Percentiles rank a stretch among this genome's conserved stretches.
Conservation (phyloP, 1,284 basidiomycete genomes). For the Ceratobasidium sp. region DNA sequence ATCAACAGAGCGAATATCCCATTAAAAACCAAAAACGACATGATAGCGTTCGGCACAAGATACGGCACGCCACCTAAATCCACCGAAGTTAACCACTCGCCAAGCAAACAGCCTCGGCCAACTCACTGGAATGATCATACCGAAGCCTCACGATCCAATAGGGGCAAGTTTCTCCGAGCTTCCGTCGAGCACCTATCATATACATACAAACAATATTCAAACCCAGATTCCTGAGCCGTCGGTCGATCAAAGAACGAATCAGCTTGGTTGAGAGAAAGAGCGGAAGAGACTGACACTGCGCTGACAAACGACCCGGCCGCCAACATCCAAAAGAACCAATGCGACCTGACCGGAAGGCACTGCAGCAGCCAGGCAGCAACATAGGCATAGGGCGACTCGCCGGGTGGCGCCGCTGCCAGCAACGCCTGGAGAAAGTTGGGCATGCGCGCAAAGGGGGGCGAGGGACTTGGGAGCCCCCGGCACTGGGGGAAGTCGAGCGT, state of each 20-base stretch:
- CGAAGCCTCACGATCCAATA: slow-evolving; percentile 37
- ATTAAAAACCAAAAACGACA: slow-evolving; percentile 34
- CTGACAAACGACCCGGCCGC: slow-evolving; percentile 6
- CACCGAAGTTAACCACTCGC: neutral
- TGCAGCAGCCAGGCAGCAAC: neutral
- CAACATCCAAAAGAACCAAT: slow-evolving; percentile 40
- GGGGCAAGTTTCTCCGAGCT: slow-evolving; percentile 25
- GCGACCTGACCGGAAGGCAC: neutral
- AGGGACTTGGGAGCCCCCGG: too few species aligned
- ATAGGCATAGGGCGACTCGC: slow-evolving; percentile 31
- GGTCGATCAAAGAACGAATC: neutral
- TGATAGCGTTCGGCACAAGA: slow-evolving; percentile 36
- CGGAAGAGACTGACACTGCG: slow-evolving; percentile 1
- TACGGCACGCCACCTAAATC: slow-evolving; percentile 27
- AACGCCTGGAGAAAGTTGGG: neutral
- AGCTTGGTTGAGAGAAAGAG: too few species aligned
- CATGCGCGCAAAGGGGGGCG: neutral
- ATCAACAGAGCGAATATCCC: slow-evolving; percentile 38
- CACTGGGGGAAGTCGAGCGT: neutral
- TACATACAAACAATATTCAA: slow-evolving; percentile 42
- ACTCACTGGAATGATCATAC: slow-evolving; percentile 39
- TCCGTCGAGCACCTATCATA: slow-evolving; percentile 36
- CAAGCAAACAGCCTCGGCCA: neutral
- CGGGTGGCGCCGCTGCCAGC: neutral
- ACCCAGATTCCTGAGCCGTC: slow-evolving; percentile 19